Evolutionary conservation across 1,139 yeast genomes (phyloP), one percentile per base, ranked within the genome.

Genomic region (Oligophagozyma castellii): DNA sequence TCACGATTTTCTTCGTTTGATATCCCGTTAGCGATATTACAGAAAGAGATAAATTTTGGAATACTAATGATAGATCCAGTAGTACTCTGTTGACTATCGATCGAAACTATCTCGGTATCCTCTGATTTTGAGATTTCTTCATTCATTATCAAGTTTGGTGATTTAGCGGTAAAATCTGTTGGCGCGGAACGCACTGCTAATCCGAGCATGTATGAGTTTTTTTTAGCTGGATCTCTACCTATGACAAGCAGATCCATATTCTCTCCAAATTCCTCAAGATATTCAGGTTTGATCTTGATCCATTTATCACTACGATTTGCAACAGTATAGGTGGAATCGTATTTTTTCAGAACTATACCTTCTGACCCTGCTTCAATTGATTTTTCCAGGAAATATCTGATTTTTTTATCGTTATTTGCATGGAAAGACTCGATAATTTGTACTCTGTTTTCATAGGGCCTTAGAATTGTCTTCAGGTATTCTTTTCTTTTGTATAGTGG

Each of bases 251-350:
- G 52, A 53, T 89, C 98, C 38, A 86, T 58, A 42, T 79, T 79
- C 38, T 83, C 94, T 5, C 94, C 94, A 52, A 79, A 79, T 31
- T 78, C 83, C 35, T 73, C 78, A 34, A 84, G 59, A 48, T 84
- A 86, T 41, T 86, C 95, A 0, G 96, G 96, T 50, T 89, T 89
- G 2, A 86, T 69, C 46, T 89, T 89, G 16, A 81, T 59, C 95
- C 96, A 86, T 13, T 63, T 57, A 16, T 65, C 64, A 26, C 65
- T 63, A 31, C 86, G 58, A 27, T 63, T 65, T 13, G 73, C 84
- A 10, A 79, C 63, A 4, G 56, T 50, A 50, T 89, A 89, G 13
- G 53, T 57, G 11, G 79, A 66, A 5, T 58, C 55, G 0, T 73
- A 67, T 37, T 73, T 67, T 46, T 89, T 89, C 20, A 89, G 56